Evolutionary conservation across 495 filamentous ascomycete species (phyloP).

Genomic region (Penicillium macrosclerotiorum): DNA sequence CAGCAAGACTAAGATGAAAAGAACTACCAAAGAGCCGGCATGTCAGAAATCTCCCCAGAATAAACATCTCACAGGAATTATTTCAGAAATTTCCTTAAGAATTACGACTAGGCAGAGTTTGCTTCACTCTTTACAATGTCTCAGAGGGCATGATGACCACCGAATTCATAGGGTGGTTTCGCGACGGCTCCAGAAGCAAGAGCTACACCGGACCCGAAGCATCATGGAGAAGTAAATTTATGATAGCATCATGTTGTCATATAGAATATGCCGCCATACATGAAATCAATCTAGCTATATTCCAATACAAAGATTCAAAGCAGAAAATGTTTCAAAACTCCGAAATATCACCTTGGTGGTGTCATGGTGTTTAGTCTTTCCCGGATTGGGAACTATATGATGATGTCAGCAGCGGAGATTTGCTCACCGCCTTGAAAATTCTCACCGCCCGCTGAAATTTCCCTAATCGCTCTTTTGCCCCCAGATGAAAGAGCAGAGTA

Average conservation of each 20-base stretch:
- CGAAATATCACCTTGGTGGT: neutral
- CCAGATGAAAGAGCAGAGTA: slow-evolving; percentile 9
- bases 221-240: too few relatives aligned
- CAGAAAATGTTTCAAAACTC: neutral
- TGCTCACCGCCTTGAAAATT: slow-evolving; percentile 28
- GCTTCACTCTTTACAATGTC: slow-evolving; percentile 14
- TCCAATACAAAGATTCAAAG: too few relatives aligned
- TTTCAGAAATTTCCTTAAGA: too few relatives aligned
- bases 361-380: slow-evolving; percentile 9
- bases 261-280: too few relatives aligned
- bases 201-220: slow-evolving; percentile 8
- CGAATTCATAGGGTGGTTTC: slow-evolving; percentile 19
- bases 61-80: too few relatives aligned
- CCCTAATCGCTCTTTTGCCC: slow-evolving; percentile 30
- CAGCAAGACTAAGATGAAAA: too few relatives aligned
- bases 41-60: too few relatives aligned
- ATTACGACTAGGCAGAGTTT: too few relatives aligned
- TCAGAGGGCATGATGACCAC: slow-evolving; percentile 11
- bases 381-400: slow-evolving; percentile 5
- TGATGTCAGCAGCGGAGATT: slow-evolving; percentile 7
- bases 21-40: too few relatives aligned
- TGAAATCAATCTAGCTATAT: too few relatives aligned
- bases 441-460: slow-evolving; percentile 46
- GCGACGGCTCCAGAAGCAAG: slow-evolving; percentile 12
- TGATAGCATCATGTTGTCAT: too few relatives aligned